Evolutionary conservation across 1,284 basidiomycete genomes (phyloP).

Genomic region (Papiliotrema fonsecae): DNA sequence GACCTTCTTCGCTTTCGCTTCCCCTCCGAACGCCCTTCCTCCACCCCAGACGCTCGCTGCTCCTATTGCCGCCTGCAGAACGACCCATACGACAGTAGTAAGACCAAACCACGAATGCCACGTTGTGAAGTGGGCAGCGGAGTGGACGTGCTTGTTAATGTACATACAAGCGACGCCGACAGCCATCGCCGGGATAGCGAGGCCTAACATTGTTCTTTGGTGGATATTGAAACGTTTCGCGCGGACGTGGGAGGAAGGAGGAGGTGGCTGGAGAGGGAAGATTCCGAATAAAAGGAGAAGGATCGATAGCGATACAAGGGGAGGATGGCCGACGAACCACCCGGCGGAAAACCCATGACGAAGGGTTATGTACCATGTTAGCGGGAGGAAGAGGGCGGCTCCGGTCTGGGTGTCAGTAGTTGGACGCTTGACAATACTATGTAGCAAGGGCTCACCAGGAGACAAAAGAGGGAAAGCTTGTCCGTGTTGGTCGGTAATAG

Average conservation of each 20-base stretch:
- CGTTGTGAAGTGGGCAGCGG: slow-evolving; percentile 40
- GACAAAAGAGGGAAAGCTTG: not conserved
- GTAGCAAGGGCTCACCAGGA: not conserved
- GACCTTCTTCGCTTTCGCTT: slow-evolving; percentile 30
- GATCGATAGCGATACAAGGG: slow-evolving; percentile 38
- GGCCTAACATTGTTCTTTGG: slow-evolving; percentile 27
- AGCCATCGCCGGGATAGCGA: slow-evolving; percentile 33
- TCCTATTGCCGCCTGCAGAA: slow-evolving; percentile 36
- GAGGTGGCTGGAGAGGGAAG: slow-evolving; percentile 38
- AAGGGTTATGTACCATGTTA: slow-evolving; percentile 34
- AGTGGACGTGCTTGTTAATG: slow-evolving; percentile 43
- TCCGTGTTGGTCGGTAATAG: not conserved
- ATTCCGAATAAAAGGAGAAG: slow-evolving; percentile 36
- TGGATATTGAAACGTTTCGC: slow-evolving; percentile 34
- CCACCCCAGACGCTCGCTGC: slow-evolving; percentile 28
- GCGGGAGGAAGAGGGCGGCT: slow-evolving; percentile 31
- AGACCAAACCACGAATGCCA: slow-evolving; percentile 40
- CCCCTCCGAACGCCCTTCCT: slow-evolving; percentile 29
- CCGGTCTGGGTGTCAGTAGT: slow-evolving; percentile 16
- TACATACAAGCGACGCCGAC: slow-evolving; percentile 40
- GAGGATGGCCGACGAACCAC: slow-evolving; percentile 44
- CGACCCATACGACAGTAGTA: slow-evolving; percentile 29
- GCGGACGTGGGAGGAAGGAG: slow-evolving; percentile 18
- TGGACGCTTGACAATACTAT: not conserved
- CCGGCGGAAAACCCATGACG: slow-evolving; percentile 18